Percentiles rank a stretch among this genome's conserved stretches.
These are phyloP conservation scores for Cryphonectria radicalis DNA, from an alignment of 2,329 filamentous ascomycete species.

Conservation along the genomic window DNA sequence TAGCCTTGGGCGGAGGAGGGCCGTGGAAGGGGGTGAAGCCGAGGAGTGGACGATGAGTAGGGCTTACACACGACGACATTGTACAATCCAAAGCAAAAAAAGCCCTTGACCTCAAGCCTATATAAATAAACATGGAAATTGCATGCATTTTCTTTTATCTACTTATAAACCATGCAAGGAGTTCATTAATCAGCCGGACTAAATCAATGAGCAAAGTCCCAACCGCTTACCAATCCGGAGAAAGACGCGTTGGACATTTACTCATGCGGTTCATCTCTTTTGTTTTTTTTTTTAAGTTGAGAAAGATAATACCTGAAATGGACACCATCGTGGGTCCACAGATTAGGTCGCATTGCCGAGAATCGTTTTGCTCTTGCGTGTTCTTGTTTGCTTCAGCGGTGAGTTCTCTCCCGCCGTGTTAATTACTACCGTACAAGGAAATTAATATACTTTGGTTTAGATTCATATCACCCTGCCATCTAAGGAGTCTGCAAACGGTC, in stretches of 20 bases:
- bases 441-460: no score
- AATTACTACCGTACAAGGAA: no score
- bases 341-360: not conserved
- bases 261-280: no score
- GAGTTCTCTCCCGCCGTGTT: no score
- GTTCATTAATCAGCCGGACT: not conserved
- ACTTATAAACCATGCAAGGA: no score
- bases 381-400: not conserved
- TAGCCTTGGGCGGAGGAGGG: not conserved
- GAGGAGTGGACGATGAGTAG: not conserved
- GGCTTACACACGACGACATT: not conserved
- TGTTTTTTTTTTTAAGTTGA: no score
- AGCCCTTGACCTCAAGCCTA: no score
- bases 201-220: not conserved
- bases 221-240: not conserved
- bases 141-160: no score
- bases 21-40: not conserved
- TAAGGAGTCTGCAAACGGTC: no score
- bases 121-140: no score
- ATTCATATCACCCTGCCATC: no score
- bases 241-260: not conserved
- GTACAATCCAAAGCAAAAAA: not conserved
- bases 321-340: not conserved
- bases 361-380: not conserved
- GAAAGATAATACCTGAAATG: no score